Conservation (phyloP, 371 early-diverging fungal species). For the Polyrhizophydium stewartii region DNA sequence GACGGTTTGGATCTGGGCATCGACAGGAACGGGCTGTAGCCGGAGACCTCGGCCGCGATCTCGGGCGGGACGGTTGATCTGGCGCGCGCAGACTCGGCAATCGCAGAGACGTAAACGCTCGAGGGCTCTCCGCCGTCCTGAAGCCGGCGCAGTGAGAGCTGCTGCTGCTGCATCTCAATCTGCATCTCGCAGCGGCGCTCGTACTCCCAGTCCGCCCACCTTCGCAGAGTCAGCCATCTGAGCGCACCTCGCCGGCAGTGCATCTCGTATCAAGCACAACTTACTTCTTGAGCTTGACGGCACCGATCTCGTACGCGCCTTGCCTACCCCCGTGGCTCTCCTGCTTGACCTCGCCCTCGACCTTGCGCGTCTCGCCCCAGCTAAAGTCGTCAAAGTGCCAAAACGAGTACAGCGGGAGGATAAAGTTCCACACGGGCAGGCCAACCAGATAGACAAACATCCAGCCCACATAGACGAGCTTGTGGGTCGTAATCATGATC, state of each 20-base stretch:
- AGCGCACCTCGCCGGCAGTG: too few relatives aligned
- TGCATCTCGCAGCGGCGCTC: background rate
- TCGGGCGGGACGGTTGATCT: too few relatives aligned
- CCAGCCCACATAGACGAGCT: slow-evolving; percentile 43
- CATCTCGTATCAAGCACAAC: too few relatives aligned
- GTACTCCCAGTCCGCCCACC: slow-evolving; percentile 1
- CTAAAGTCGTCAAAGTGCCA: slow-evolving; percentile 99
- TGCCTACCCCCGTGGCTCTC: slow-evolving; percentile 2
- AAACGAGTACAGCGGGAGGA: slow-evolving; percentile 93
- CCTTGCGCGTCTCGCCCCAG: slow-evolving; percentile 54
- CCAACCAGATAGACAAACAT: slow-evolving; percentile 56
- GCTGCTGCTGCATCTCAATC: too few relatives aligned
- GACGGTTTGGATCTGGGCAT: too few relatives aligned
- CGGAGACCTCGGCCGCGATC: too few relatives aligned
- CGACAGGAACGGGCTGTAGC: too few relatives aligned
- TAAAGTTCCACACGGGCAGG: slow-evolving; percentile 93
- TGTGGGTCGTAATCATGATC: slow-evolving; percentile 30
- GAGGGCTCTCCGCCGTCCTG: too few relatives aligned
- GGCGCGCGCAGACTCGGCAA: too few relatives aligned
- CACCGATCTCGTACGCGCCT: slow-evolving; percentile 10
- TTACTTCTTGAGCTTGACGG: slow-evolving; percentile 10
- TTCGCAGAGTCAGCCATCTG: background rate
- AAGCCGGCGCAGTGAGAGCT: too few relatives aligned
- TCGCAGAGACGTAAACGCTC: too few relatives aligned
- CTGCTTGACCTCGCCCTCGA: slow-evolving; percentile 7